Conservation (phyloP, 345 rosid species). For the Geranium rotundifolium region DNA sequence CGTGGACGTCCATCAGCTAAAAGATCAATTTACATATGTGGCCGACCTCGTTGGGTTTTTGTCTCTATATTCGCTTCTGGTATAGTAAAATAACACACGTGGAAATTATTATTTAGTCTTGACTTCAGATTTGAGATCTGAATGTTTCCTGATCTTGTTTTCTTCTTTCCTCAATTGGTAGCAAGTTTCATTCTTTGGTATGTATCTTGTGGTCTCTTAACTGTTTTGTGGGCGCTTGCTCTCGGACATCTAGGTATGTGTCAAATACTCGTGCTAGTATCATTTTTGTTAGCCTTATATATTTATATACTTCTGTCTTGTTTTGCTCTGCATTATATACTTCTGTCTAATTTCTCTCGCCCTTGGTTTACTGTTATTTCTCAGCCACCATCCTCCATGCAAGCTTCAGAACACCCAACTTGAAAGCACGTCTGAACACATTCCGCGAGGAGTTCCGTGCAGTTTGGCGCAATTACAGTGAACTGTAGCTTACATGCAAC, state of each 20-base stretch:
- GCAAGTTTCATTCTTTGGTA: slow-evolving; percentile 75
- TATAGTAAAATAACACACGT: slow-evolving; percentile 13
- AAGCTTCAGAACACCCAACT: slow-evolving; percentile 86
- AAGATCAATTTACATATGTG: slow-evolving; percentile 71
- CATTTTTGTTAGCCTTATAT: background rate
- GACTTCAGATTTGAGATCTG: background rate
- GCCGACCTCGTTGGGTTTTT: slow-evolving; percentile 87
- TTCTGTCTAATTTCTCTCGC: background rate
- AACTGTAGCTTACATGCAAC: slow-evolving; percentile 37
- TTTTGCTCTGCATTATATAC: no score
- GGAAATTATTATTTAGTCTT: background rate
- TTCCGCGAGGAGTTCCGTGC: slow-evolving; percentile 94
- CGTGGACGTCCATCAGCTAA: slow-evolving; percentile 93
- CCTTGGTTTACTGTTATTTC: background rate
- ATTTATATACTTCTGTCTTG: background rate
- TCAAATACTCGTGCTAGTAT: background rate
- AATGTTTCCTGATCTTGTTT: slow-evolving; percentile 5
- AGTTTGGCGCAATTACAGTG: slow-evolving; percentile 97
- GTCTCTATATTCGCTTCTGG: slow-evolving; percentile 63
- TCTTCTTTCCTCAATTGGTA: slow-evolving; percentile 11
- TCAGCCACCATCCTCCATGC: slow-evolving; percentile 86
- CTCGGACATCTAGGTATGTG: slow-evolving; percentile 72
- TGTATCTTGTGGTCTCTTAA: slow-evolving; percentile 72
- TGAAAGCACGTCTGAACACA: slow-evolving; percentile 92
- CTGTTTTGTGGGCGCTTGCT: slow-evolving; percentile 71